phyloP scores from a whole-genome alignment of 441 rosid species.

The Metrosideros polymorpha region DNA sequence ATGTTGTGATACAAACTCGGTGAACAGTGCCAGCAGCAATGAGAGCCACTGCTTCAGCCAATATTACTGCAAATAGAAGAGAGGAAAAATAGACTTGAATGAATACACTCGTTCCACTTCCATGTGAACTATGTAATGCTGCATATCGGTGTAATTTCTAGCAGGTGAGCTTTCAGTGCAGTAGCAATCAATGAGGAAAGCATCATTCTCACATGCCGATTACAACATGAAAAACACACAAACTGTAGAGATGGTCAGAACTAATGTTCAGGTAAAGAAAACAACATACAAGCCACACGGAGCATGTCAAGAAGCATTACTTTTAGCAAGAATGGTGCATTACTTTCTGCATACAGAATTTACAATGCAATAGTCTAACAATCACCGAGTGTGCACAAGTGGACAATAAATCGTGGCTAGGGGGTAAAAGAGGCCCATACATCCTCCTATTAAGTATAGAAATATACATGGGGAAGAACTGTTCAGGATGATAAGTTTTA shows the following conservation, averaged over 20 bases:
- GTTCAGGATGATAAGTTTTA: neutral
- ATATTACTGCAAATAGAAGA: slow-evolving; percentile 35
- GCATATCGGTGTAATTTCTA: neutral
- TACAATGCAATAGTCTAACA: neutral
- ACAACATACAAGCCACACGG: neutral
- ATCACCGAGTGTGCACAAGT: neutral
- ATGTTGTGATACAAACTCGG: slow-evolving; percentile 90
- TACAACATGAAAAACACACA: neutral
- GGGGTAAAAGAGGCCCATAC: neutral
- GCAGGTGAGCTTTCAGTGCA: neutral
- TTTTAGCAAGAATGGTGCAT: neutral
- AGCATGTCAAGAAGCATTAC: neutral
- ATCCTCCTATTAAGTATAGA: neutral
- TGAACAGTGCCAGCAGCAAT: slow-evolving; percentile 85
- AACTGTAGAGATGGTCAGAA: neutral
- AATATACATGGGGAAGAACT: neutral
- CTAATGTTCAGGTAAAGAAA: neutral
- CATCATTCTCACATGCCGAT: neutral
- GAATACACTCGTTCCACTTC: neutral
- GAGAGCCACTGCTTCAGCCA: slow-evolving; percentile 73
- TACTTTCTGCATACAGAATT: neutral
- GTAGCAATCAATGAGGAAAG: neutral
- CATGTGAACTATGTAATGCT: neutral
- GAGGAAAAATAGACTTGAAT: neutral
- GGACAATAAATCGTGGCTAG: neutral